phyloP scores from a whole-genome alignment of 2,329 filamentous ascomycete species.

The Talaromyces funiculosus region DNA sequence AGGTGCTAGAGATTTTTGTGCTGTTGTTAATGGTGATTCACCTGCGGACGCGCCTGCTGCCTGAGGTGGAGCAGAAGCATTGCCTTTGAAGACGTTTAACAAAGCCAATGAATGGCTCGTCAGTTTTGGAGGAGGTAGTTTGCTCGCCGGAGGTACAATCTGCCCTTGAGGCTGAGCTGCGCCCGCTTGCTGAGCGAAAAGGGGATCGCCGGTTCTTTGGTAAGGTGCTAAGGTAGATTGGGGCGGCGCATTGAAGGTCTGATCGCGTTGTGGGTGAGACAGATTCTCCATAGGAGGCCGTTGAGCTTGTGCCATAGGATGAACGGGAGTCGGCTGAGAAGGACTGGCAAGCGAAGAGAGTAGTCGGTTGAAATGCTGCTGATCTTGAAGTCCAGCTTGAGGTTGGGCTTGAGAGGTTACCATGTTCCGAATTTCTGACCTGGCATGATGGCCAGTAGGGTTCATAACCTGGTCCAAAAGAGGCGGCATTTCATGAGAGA shows the following conservation, averaged over 20 bases:
- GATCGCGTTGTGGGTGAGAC: not conserved
- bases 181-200: conserved; percentile 37
- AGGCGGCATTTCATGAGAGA: not conserved
- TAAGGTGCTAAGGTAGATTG: conserved; percentile 38
- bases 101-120: conserved; percentile 54
- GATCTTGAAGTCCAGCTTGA: not conserved
- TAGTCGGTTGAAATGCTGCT: conserved; percentile 1
- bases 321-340: not conserved
- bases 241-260: conserved; percentile 4
- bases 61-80: conserved; percentile 24
- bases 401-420: not conserved
- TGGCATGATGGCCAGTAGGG: not conserved
- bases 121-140: conserved; percentile 54
- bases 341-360: conserved; percentile 2
- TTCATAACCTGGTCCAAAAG: not conserved
- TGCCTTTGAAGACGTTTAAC: conserved; percentile 52
- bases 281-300: not conserved
- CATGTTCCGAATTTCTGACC: not conserved
- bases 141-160: conserved; percentile 51
- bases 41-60: conserved; percentile 18
- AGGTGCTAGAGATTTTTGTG: conserved; percentile 29
- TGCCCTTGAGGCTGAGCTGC: conserved; percentile 35
- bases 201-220: conserved; percentile 42
- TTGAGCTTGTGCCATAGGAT: not conserved
- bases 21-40: conserved; percentile 11